Base-by-base conservation (phyloP, 345 rosid species). In the Citrus reticulata region DNA sequence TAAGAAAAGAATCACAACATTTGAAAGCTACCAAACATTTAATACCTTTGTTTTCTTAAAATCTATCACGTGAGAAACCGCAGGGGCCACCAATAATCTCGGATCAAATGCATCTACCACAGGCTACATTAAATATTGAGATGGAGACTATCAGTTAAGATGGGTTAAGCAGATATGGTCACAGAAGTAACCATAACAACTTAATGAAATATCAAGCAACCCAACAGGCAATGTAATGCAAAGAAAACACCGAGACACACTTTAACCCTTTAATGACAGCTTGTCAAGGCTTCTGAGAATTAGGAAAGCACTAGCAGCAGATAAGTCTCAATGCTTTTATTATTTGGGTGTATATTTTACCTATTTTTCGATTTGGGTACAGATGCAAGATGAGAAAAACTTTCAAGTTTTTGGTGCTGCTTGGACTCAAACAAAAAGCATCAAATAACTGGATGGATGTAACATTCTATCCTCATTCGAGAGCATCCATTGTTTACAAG, bases 81-180 rank as follows among this genome's bases (percentile, higher is more conserved):
- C 87, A 81, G 98, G 85, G 80, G 98, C 92, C 80, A 94, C 99
- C 87, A 96, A 85, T 78, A 96, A 78, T 81, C 99, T 96, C 55
- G 98, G 98, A 88, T 96, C 99, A 86, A 94, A 96, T 62, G 99
- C 98, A 92, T 96, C 99, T 75, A 96, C 98, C 77, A 96, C 99
- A 58, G 99, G 99, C 99, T 96, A 87, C 59, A 77, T 22, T 40
- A 75, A 81, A 51, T 79, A 32, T 40, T 32, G 83, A 78, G 58
- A 49, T 34, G 76, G 55, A 72, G 32, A n/a, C 72, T 61, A 46
- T 81, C 40, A 84, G 76, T 73, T 68, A 75, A 68, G 63, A 35
- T 37, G 71, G 68, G 58, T 49, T 42, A 55, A 51, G 16, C 39
- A 78, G 24, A 82, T 20, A 60, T 11, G 70, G 20, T 46, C 51